Evolutionary conservation across 176 grass and related monocot genomes (phyloP), one percentile per base, ranked within the genome.

Genomic region (Cenchrus purpureus): DNA sequence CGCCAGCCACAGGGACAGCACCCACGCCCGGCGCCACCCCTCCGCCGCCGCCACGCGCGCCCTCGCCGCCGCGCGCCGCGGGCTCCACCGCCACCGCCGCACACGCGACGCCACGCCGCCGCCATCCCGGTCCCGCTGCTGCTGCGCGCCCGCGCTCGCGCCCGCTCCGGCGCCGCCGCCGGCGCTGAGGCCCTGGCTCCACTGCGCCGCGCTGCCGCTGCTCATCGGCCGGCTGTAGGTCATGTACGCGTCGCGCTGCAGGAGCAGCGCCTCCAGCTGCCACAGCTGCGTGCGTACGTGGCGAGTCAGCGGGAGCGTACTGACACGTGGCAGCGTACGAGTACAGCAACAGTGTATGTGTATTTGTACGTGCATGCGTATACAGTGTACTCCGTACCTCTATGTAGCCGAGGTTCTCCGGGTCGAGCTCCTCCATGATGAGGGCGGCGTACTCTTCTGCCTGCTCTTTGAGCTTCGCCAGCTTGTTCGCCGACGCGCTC

Each of bases 341-440:
- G 1, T n/a, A 40, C 37, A 40, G 37, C 37, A 40, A 40, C 37
- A 40, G 37, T 0, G 71, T 16, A 13, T 70, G 4, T 25, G 25
- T 25, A 25, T 19, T 4, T 59, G 17, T 44, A 25, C 19, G 55
- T 22, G 57, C 10, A 17, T 48, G 7, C 25, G 25, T 7, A 5
- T 1, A 32, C 12, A 44, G 25, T 25, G 25, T 25, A 3, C 4
- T 34, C 4, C 8, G 22, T 62, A 97, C 94, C 91, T 97, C 94
- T 73, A 97, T 97, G 89, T 97, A 97, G 43, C 94, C 84, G 12
- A 97, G 87, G 63, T 93, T 90, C 71, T 96, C 89, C 0, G 91
- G 89, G 31, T 97, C 94, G n/a, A 97, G 94, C 37, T 97, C 94
- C 70, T 97, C 91, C 94, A 97, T 97, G 70, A 97, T 90, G 16